Base-by-base conservation (phyloP, 805 yeast genomes). In the Candida dajiaensis region DNA sequence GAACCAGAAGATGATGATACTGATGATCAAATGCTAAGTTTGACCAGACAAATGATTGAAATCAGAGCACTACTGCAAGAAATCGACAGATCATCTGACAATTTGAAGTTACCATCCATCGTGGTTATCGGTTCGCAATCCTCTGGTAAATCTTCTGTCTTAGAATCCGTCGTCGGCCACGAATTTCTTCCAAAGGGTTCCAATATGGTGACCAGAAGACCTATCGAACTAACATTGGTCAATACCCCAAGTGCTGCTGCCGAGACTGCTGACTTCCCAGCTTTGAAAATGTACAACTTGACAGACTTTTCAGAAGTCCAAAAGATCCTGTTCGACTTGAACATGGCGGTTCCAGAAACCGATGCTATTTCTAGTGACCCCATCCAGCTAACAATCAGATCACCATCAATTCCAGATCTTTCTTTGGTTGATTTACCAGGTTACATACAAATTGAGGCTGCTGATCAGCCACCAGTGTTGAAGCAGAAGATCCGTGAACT, bases 121-220 rank as follows among this genome's bases (percentile, higher is more conserved):
- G 98, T 94, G 26, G 99, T 94, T 3, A 80, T 94, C 51, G 99
- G 99, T 0, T 92, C 98, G 1, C 99, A 94, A 69, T 86, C 96
- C 8, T 87, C 96, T 38, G 99, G 99, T 40, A 94, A 94, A 65
- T 89, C 97, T 0, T 92, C 98, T 1, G 99, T 94, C 1, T 73
- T 94, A 41, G 99, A 94, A 64, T 80, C 97, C 7, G 86, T 94
- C 48, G 99, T 94, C 6, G 99, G 99, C n/a, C 96, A 87, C 56
- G 97, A 94, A 63, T 94, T 94, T 56, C 70, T 94, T 48, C 99
- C 99, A 31, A 94, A 94, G 65, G 99, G 99, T 28, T 80, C 88
- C 38, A 94, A 95, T 62, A 95, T 94, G 99, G 99, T 95, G 29
- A 94, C 99, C 0, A 79, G 98, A 64, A 77, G 99, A 57, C 99